Percentiles rank a stretch among this genome's conserved stretches.
phyloP scores from a whole-genome alignment of 129 eudicot species.

The Heracleum sosnowskyi region DNA sequence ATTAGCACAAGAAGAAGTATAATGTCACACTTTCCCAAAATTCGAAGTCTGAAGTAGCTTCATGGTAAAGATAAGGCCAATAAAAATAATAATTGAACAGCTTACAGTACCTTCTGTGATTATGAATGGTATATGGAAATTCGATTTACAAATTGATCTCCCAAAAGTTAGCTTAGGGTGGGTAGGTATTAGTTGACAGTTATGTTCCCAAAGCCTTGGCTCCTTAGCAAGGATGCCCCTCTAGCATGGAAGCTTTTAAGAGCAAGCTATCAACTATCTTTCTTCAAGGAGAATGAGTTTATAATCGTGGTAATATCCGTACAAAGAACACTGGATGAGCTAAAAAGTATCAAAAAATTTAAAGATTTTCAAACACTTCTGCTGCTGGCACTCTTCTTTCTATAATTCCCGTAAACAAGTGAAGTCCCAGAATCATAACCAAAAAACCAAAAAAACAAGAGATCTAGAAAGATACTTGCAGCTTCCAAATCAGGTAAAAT shows the following conservation, averaged over 20 bases:
- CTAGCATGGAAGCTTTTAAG: not conserved
- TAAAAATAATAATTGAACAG: not conserved
- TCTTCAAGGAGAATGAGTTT: not conserved
- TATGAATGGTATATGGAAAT: not conserved
- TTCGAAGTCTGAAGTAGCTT: no score
- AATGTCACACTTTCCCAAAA: no score
- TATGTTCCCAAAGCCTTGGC: not conserved
- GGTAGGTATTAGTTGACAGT: not conserved
- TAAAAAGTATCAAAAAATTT: not conserved
- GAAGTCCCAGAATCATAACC: not conserved
- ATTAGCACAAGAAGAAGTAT: no score
- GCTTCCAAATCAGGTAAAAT: not conserved
- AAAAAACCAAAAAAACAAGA: not conserved
- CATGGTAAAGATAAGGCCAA: no score
- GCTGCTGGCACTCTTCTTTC: not conserved
- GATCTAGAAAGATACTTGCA: not conserved
- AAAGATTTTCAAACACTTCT: not conserved
- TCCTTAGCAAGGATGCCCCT: no score
- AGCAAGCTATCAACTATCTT: not conserved
- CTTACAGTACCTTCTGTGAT: not conserved
- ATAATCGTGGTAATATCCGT: not conserved
- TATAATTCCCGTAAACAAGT: not conserved
- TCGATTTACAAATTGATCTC: not conserved
- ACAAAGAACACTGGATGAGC: not conserved
- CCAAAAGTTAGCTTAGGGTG: not conserved